A percentile compares a stretch with the other conserved stretches of the same genome.
Conservation (phyloP, 2,329 filamentous ascomycete species). For the Hymenoscyphus fructigenus region DNA sequence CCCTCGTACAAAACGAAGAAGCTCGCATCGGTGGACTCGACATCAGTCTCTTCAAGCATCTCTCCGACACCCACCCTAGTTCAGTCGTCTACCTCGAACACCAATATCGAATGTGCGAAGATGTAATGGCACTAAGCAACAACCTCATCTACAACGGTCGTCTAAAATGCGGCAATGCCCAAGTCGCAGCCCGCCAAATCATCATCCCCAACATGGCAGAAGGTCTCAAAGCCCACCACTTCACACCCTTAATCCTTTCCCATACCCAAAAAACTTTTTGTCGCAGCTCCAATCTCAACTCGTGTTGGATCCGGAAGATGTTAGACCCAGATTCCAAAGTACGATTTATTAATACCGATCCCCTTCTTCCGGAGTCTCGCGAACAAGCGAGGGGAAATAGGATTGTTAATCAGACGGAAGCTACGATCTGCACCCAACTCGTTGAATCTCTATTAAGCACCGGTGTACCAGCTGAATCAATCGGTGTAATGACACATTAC, state of each 20-base stretch:
- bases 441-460: slow-evolving; percentile 74
- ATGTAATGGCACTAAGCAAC: slow-evolving; percentile 93
- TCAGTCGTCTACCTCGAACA: slow-evolving; percentile 91
- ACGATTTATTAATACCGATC: slow-evolving; percentile 87
- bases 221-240: slow-evolving; percentile 60
- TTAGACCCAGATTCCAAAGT: slow-evolving; percentile 71
- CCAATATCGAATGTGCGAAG: slow-evolving; percentile 97
- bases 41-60: slow-evolving; percentile 87
- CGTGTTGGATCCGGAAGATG: slow-evolving; percentile 77
- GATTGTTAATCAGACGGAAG: slow-evolving; percentile 86
- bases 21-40: slow-evolving; percentile 85
- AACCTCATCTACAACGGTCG: slow-evolving; percentile 88
- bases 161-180: slow-evolving; percentile 82
- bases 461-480: slow-evolving; percentile 72
- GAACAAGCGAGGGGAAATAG: slow-evolving; percentile 80
- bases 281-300: slow-evolving; percentile 41
- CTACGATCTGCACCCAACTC: slow-evolving; percentile 72
- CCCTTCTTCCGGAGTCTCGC: slow-evolving; percentile 59
- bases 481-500: slow-evolving; percentile 97
- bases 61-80: slow-evolving; percentile 83
- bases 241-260: slow-evolving; percentile 45
- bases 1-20: slow-evolving; percentile 88
- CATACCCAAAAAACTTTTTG: slow-evolving; percentile 55
- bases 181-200: slow-evolving; percentile 69
- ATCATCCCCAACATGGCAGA: slow-evolving; percentile 61